Evolutionary conservation across 179 eudicot species (phyloP), one percentile per base, ranked within the genome.

Genomic region (Kewa caespitosa): DNA sequence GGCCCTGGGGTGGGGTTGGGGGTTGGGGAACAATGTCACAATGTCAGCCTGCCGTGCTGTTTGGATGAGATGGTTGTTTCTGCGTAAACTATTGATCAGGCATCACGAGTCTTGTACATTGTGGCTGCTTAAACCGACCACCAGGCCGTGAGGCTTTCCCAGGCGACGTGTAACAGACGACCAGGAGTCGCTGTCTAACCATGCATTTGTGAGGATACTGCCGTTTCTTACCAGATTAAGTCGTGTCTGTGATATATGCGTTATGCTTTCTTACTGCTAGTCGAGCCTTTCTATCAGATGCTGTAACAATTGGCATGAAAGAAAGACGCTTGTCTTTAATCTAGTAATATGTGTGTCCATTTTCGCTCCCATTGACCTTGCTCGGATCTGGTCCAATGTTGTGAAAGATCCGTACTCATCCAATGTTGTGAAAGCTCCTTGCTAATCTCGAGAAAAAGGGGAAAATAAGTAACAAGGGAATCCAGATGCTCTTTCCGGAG

Each of bases 181-280:
- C n/a, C 37, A 52, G 55, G 72, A 50, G 30, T 23, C 36, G n/a
- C 33, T 63, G 33, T 23, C 71, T 63, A 54, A 41, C 75, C 64
- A 71, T 42, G 52, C 34, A 32, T 20, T 37, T 41, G 18, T 31
- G 55, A 65, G 61, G 46, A 38, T 61, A 25, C 25, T 33, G 38
- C 57, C 62, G 33, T 74, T 62, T 38, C 69, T 74, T 42, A 39
- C 28, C 42, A 23, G 12, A 39, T 60, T 61, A 28, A 55, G 42
- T 22, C 11, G 8, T 28, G 76, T 73, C 11, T 42, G 20, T 31
- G n/a, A 42, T 42, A 33, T 22, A n/a, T 34, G 69, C 68, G 41
- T 38, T 8, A 31, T 60, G 39, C 38, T 23, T 38, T 28, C 30
- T n/a, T n/a, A n/a, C n/a, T n/a, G n/a, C n/a, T 32, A 73, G 34